Conservation (phyloP, 257 asterid genomes). For the Ilex asprella region DNA sequence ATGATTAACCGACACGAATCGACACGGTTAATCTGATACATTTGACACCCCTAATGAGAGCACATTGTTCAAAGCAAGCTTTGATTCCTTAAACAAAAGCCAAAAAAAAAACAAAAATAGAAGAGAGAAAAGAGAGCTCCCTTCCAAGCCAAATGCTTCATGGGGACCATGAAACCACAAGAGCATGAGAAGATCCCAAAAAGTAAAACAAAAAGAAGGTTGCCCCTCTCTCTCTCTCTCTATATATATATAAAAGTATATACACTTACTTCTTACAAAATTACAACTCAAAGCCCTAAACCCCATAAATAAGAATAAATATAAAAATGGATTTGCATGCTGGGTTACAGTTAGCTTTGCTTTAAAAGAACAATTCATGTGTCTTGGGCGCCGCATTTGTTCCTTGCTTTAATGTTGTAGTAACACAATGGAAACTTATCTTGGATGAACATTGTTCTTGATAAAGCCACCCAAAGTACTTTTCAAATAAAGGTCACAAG, state of each 20-base stretch:
- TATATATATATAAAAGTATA: too few species aligned
- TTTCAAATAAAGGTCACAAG: constrained; percentile 13
- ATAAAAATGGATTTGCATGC: constrained; percentile 17
- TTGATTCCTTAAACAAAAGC: too few species aligned
- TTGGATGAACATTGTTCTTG: constrained; percentile 14
- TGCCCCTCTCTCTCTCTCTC: background rate
- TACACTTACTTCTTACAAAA: background rate
- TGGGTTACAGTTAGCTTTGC: constrained; percentile 16
- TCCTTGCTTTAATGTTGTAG: constrained; percentile 13
- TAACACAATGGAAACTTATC: constrained; percentile 18
- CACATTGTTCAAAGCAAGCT: too few species aligned
- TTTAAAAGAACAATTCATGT: constrained; percentile 9
- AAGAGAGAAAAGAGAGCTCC: background rate
- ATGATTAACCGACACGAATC: too few species aligned
- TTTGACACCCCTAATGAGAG: too few species aligned
- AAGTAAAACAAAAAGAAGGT: constrained; percentile 1
- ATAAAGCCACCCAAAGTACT: constrained; percentile 5
- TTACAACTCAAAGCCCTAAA: constrained; percentile 9
- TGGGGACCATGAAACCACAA: constrained; percentile 21
- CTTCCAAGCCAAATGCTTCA: constrained; percentile 21
- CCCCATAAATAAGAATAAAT: constrained; percentile 14
- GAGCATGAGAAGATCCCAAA: constrained; percentile 20
- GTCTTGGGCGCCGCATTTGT: constrained; percentile 25
- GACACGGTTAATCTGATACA: too few species aligned
- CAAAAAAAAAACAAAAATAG: too few species aligned